Base-by-base conservation (phyloP, 1,139 yeast genomes). In the Lizanozyma gosingica region DNA sequence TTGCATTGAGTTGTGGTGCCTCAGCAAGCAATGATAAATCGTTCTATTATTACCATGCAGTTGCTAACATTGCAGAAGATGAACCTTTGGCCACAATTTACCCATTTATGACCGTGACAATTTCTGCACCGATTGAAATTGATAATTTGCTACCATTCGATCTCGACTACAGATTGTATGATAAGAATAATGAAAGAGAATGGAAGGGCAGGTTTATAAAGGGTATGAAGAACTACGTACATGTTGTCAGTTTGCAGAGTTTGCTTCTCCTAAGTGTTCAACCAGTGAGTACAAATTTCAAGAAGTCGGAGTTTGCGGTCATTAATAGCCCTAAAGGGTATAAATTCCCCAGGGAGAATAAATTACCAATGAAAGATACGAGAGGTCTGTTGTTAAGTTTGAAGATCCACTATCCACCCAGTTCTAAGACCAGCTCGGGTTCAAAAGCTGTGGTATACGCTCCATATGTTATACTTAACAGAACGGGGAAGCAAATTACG, bases 111-210 rank as follows among this genome's bases (percentile, higher is more conserved):
- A 76, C 70, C 9, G 62, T 92, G 35, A 74, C 81, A 2, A 64
- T 94, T 17, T 80, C 94, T 0, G 90, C 98, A 1, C 97, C 98
- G 0, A 63, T 94, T 34, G 87, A 85, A 50, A 71, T 94, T 46
- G 90, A 84, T 50, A 94, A 94, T 51, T 64, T 87, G 43, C 60
- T 94, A 39, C 98, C 99, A 0, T 85, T 75, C 54, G 95, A 87
- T 50, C 63, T 90, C 40, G 69, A 76, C 17, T 88, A 83, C 59
- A 67, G 86, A 42, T 68, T 94, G 16, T 86, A 83, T 55, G 94
- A 87, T 55, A 85, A 86, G 53, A 78, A 77, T 17, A 67, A 80
- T n/a, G 76, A 75, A 43, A 73, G 73, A 46, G 94, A 82, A 45
- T 82, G 92, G 83, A 72, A 69, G 44, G 83, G 82, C 17, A 54